Base-by-base conservation (phyloP, 2,329 filamentous ascomycete species). In the Hypoxylon sp. region DNA sequence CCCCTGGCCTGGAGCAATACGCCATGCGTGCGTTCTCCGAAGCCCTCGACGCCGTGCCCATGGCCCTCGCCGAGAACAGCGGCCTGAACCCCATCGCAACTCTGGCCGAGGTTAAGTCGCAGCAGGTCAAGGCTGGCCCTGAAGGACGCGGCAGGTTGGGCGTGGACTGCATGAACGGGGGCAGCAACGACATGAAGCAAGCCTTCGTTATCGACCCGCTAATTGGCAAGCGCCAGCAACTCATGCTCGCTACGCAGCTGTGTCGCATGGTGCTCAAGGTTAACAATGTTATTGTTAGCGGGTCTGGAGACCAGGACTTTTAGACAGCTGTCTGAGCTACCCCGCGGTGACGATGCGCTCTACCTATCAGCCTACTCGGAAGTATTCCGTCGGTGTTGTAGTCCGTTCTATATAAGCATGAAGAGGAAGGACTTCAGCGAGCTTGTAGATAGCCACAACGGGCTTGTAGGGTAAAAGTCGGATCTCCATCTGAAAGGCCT, bases 201-300 rank as follows among this genome's bases (percentile, higher is more conserved):
- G 92, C 96, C 71, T 99, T 99, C 80, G 96, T 97, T 71, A 98
- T 99, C 77, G 96, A 99, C 78, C 96, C 96, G 55, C 84, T 99
- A 76, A 99, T 99, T 78, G 96, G 96, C 73, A 99, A 99, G 87
- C 92, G 93, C 81, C 94, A 97, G 83, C 96, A 99, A 82, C 87
- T 99, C 65, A 89, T 97, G 82, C 87, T 99, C 70, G 96, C 96
- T 30, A 99, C 96, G 54, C 96, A 99, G 83, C 84, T 99, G 72
- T 98, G 96, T 84, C 90, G 96, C 71, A 98, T 99, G 95, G 94
- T 97, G 71, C 86, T 97, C 73, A 97, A 97, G 89, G 89, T 94
- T 78, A 97, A 97, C 85, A 97, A 97, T 79, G 94, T 97, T 70
- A 97, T 97, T 79, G 90, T 97, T 74, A 89, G 93, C 63, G 94